Conservation (phyloP, 495 filamentous ascomycete species). For the Penicillium turbatum region DNA sequence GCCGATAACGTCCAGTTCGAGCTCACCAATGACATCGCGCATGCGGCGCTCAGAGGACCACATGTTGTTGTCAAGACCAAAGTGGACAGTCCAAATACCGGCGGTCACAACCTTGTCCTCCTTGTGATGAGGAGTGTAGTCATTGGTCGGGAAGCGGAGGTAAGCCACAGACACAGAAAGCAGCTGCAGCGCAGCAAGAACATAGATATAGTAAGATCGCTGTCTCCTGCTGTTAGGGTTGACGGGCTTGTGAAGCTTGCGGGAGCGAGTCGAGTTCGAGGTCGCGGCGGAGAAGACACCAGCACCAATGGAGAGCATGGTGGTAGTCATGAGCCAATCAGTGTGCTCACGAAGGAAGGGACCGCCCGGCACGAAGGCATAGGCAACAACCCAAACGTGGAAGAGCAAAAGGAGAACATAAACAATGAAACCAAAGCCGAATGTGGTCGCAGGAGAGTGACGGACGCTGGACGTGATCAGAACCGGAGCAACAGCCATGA, state of each 20-base stretch:
- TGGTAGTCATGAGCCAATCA: slow-evolving; percentile 86
- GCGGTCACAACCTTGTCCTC: slow-evolving; percentile 82
- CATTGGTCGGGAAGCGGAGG: slow-evolving; percentile 88
- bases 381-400: slow-evolving; percentile 97
- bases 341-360: slow-evolving; percentile 90
- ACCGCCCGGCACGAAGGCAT: slow-evolving; percentile 98
- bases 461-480: slow-evolving; percentile 70
- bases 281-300: slow-evolving; percentile 76
- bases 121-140: slow-evolving; percentile 85
- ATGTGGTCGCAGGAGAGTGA: slow-evolving; percentile 69
- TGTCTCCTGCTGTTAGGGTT: slow-evolving; percentile 51
- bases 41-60: slow-evolving; percentile 95
- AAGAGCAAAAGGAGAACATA: slow-evolving; percentile 91
- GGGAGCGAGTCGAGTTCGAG: slow-evolving; percentile 42
- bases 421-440: slow-evolving; percentile 80
- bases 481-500: slow-evolving; percentile 76
- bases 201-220: slow-evolving; percentile 68
- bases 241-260: slow-evolving; percentile 39
- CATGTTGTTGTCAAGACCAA: slow-evolving; percentile 98
- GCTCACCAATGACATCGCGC: slow-evolving; percentile 84
- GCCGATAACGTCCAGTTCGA: slow-evolving; percentile 92
- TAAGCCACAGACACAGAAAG: slow-evolving; percentile 78
- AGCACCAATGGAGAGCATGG: slow-evolving; percentile 77
- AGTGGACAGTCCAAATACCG: slow-evolving; percentile 99
- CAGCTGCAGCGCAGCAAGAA: slow-evolving; percentile 68